Conservation (phyloP, 2,329 filamentous ascomycete genomes). For the Cladosporium phlei region DNA sequence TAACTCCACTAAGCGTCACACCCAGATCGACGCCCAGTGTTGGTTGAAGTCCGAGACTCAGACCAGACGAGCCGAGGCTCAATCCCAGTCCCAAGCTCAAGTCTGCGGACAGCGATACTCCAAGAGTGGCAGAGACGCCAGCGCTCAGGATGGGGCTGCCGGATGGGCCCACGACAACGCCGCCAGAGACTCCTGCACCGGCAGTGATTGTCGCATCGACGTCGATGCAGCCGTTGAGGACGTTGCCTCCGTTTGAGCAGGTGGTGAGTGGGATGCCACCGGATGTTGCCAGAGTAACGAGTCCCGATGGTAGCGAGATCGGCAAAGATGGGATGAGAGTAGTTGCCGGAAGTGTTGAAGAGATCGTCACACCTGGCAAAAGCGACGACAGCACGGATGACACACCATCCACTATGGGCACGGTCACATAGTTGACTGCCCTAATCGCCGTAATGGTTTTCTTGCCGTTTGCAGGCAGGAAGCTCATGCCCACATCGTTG, state of each 20-base stretch:
- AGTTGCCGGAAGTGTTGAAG: background rate
- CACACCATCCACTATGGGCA: background rate
- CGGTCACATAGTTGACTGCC: constrained; percentile 19
- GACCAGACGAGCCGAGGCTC: constrained; percentile 10
- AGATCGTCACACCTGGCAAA: background rate
- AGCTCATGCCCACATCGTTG: constrained; percentile 18
- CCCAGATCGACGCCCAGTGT: constrained; percentile 1
- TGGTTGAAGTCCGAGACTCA: background rate
- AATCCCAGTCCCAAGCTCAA: constrained; percentile 1
- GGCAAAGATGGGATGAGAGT: background rate
- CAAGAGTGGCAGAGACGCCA: background rate
- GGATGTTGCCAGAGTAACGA: background rate
- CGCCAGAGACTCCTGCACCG: constrained; percentile 1
- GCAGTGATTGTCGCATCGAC: background rate
- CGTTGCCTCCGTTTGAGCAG: constrained; percentile 14
- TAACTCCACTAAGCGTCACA: too few species aligned
- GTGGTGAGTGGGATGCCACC: background rate
- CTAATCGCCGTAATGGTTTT: constrained; percentile 19
- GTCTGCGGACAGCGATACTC: constrained; percentile 1
- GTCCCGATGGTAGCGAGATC: too few species aligned
- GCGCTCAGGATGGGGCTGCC: constrained; percentile 11
- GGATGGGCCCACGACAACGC: constrained; percentile 5
- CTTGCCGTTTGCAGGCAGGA: constrained; percentile 6
- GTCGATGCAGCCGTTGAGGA: constrained; percentile 13
- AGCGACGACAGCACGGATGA: background rate